These are phyloP conservation scores for Aspergillus sp. DNA, from an alignment of 2,329 filamentous ascomycete species.

Conservation along the genomic window DNA sequence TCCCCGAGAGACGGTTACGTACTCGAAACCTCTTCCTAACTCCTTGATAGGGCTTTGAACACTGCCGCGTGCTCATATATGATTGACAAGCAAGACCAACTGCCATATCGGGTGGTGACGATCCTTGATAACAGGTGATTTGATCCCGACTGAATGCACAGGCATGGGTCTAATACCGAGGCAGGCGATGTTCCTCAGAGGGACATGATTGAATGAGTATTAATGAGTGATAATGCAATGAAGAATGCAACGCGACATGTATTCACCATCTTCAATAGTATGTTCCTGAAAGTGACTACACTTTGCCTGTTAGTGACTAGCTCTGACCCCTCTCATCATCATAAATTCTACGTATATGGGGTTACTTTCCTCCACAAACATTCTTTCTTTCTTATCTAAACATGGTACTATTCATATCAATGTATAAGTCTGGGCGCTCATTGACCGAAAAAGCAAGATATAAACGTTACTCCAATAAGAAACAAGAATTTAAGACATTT, in stretches of 20 bases:
- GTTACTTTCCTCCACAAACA: neutral
- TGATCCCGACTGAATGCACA: neutral
- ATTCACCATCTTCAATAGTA: too few relatives aligned
- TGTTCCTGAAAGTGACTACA: neutral
- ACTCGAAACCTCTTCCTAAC: neutral
- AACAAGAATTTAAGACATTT: neutral
- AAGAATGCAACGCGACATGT: too few relatives aligned
- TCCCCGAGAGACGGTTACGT: neutral
- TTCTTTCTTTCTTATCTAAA: neutral
- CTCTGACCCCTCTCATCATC: neutral
- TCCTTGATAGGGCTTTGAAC: neutral
- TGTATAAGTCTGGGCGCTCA: neutral
- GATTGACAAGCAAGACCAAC: neutral
- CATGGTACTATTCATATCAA: neutral
- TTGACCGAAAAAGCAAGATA: neutral
- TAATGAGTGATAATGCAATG: too few relatives aligned
- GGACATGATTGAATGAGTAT: neutral
- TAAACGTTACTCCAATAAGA: too few relatives aligned
- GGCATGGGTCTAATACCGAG: neutral
- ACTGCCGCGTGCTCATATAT: neutral
- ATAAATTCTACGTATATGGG: neutral
- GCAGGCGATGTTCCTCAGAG: neutral
- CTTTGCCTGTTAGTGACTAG: neutral
- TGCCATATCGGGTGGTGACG: neutral
- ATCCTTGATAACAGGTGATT: neutral